These are phyloP conservation scores for Quercus ilex DNA, from an alignment of 306 rosid genomes.

Conservation along the genomic window DNA sequence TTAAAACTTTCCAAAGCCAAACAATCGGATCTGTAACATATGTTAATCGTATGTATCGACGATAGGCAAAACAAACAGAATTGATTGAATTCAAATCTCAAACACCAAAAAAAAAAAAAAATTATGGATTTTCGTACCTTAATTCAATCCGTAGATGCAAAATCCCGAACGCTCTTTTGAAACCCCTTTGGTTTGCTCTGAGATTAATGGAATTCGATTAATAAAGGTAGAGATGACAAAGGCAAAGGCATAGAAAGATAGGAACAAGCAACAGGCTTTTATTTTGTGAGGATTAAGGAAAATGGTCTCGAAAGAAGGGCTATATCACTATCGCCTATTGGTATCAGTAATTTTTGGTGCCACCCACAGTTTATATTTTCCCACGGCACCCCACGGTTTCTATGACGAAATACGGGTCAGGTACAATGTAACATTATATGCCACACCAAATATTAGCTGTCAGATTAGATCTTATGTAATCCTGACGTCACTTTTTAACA, in stretches of 20 bases:
- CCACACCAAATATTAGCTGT: not conserved
- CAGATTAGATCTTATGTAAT: not conserved
- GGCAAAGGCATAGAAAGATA: too few relatives aligned
- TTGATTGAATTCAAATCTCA: not conserved
- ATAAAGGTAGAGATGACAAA: not conserved
- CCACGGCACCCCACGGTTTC: slow-evolving; percentile 25
- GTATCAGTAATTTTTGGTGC: too few relatives aligned
- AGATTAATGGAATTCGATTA: not conserved
- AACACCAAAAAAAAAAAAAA: not conserved
- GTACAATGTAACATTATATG: not conserved
- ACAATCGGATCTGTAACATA: not conserved
- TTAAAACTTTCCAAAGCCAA: not conserved
- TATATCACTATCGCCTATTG: too few relatives aligned
- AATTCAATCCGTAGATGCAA: not conserved
- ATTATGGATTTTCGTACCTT: not conserved
- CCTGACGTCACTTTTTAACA: not conserved
- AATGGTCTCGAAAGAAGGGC: too few relatives aligned
- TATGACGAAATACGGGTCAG: not conserved
- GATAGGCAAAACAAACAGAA: not conserved
- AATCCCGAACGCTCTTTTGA: not conserved
- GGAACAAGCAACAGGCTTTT: too few relatives aligned
- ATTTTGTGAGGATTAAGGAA: not conserved
- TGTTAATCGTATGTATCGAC: not conserved
- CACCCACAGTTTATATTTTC: slow-evolving; percentile 16
- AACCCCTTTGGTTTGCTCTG: not conserved